phyloP scores from a whole-genome alignment of 805 yeast species.

The Kuraishia cidri region DNA sequence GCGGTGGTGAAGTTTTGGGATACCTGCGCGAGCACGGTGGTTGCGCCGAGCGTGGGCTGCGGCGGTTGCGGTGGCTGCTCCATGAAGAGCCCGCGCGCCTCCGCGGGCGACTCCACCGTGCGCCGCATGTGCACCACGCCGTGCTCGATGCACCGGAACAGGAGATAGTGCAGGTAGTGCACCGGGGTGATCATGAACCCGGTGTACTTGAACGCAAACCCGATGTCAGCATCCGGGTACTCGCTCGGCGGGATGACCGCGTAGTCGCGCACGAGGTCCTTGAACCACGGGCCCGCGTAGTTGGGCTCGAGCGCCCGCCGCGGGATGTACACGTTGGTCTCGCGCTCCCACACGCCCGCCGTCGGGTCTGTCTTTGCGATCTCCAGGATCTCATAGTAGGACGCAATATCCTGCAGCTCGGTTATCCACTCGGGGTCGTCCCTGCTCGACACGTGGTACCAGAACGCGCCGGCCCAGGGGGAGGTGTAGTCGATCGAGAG shows the following conservation, averaged over 20 bases:
- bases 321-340: conserved; percentile 19
- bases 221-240: conserved; percentile 19
- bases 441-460: conserved; percentile 29
- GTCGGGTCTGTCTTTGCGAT: conserved; percentile 27
- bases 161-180: conserved; percentile 43
- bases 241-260: conserved; percentile 17
- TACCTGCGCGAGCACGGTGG: not conserved
- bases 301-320: conserved; percentile 13
- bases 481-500: conserved; percentile 31
- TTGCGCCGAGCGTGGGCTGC: not conserved
- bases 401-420: conserved; percentile 24
- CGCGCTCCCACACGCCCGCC: conserved; percentile 25
- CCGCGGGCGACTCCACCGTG: conserved; percentile 29
- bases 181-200: conserved; percentile 54
- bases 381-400: conserved; percentile 24
- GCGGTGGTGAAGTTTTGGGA: conserved; percentile 23
- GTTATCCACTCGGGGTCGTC: conserved; percentile 17
- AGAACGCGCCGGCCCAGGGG: conserved; percentile 41
- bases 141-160: conserved; percentile 29
- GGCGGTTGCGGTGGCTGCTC: too few species aligned
- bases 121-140: conserved; percentile 41
- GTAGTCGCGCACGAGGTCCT: conserved; percentile 24
- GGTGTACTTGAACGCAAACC: conserved; percentile 36
- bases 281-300: conserved; percentile 29
- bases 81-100: conserved; percentile 26